Conservation (phyloP, 805 yeast species). For the Wickerhamiella parazyma region DNA sequence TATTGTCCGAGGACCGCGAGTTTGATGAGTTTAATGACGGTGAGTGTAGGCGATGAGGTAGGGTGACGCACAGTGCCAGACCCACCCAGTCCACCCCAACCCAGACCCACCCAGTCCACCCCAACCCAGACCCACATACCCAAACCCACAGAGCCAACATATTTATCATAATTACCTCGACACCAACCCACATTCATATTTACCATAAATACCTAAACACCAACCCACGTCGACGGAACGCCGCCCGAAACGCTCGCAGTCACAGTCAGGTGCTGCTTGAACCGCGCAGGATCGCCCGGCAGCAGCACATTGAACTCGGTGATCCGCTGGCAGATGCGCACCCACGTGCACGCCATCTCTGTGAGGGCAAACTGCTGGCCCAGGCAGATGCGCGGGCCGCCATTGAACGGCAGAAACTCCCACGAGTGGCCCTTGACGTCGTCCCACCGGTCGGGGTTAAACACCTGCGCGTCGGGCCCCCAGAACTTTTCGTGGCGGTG, state of each 20-base stretch:
- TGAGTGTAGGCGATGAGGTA: neutral
- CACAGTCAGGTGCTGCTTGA: slow-evolving; percentile 16
- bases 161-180: no score
- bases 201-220: neutral
- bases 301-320: slow-evolving; percentile 14
- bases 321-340: slow-evolving; percentile 30
- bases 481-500: slow-evolving; percentile 31
- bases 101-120: neutral
- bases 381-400: slow-evolving; percentile 42
- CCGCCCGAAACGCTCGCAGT: slow-evolving; percentile 20
- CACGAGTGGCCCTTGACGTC: slow-evolving; percentile 27
- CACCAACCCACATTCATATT: no score
- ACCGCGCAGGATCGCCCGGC: slow-evolving; percentile 1
- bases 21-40: neutral
- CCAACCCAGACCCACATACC: neutral
- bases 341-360: slow-evolving; percentile 35
- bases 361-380: slow-evolving; percentile 46
- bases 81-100: neutral
- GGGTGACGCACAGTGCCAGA: no score
- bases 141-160: no score
- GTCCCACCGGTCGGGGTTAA: slow-evolving; percentile 38
- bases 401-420: slow-evolving; percentile 41
- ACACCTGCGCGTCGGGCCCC: slow-evolving; percentile 35
- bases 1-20: slow-evolving; percentile 41
- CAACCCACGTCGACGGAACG: slow-evolving; percentile 9